Evolutionary conservation across 345 rosid genomes (phyloP), one percentile per base, ranked within the genome.

Genomic region (Arabis hirsuta): DNA sequence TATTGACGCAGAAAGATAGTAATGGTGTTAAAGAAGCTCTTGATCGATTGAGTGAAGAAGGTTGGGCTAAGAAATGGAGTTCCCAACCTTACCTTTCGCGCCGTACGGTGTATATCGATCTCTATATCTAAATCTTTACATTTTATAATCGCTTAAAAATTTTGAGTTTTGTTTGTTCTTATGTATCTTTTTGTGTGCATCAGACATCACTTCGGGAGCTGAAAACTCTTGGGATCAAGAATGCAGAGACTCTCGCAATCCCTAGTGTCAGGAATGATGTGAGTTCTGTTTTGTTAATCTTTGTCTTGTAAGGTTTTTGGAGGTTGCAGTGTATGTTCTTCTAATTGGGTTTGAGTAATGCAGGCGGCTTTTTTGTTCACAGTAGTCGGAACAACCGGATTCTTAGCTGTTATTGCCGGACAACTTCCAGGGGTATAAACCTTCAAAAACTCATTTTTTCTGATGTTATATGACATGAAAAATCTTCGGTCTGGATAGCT

Each of bases 291-390:
- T 50, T 12, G 32, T n/a, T n/a, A n/a, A n/a, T n/a, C n/a, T n/a
- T n/a, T 36, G 10, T 5, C 27, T 26, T 44, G 22, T 67, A 44
- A 58, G 50, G 27, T 0, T 19, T 1, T 19, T 60, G 52, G 32
- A 75, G 54, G 32, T 39, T 50, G 3, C 2, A 39, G 45, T 57
- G 44, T 48, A 16, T 63, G 50, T 26, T 67, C 53, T 71, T 73
- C 45, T 80, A 74, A 82, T 78, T 58, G 70, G 45, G 72, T 81
- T 55, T 76, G 65, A 76, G 88, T 74, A 71, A 79, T 85, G 79
- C 97, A 94, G 97, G 96, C 96, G 8, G 96, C 97, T 78, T 94
- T 89, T 80, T 96, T 89, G 75, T 80, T 88, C 84, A 89, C 96
- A 14, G 96, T 91, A 58, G 97, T 94, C 29, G 96, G 97, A 47